phyloP scores from a whole-genome alignment of 306 rosid species.

The Leucaena leucocephala region DNA sequence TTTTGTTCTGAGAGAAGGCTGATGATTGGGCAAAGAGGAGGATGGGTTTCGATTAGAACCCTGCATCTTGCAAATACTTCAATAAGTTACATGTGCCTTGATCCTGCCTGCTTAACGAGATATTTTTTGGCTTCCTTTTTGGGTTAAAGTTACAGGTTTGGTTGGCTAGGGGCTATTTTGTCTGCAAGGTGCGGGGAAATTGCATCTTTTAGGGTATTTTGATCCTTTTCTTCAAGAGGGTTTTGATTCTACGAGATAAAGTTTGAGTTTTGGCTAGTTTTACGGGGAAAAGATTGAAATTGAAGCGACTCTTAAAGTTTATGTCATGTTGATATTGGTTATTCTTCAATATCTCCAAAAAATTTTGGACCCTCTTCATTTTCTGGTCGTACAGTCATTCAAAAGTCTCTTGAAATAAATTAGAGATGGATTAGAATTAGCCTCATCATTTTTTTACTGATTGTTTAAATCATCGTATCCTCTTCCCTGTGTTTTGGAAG shows the following conservation, averaged over 20 bases:
- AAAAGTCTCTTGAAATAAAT: slow-evolving; percentile 1
- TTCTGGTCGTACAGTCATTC: not conserved
- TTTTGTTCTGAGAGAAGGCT: slow-evolving; percentile 62
- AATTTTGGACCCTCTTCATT: not conserved
- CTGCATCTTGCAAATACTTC: slow-evolving; percentile 89
- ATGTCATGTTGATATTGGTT: slow-evolving; percentile 32
- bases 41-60: slow-evolving; percentile 68
- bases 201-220: slow-evolving; percentile 80
- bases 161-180: slow-evolving; percentile 71
- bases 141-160: slow-evolving; percentile 58
- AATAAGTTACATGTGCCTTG: slow-evolving; percentile 91
- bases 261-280: slow-evolving; percentile 65
- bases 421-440: not conserved
- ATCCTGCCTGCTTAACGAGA: slow-evolving; percentile 60
- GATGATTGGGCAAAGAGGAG: slow-evolving; percentile 62
- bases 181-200: slow-evolving; percentile 72
- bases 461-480: not conserved
- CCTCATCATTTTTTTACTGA: not conserved
- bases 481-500: too few relatives aligned
- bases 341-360: not conserved
- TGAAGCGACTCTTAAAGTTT: slow-evolving; percentile 38
- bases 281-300: slow-evolving; percentile 49
- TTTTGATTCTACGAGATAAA: slow-evolving; percentile 72
- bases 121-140: slow-evolving; percentile 36
- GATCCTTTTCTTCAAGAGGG: slow-evolving; percentile 67